Evolutionary conservation across 2,329 filamentous ascomycete genomes (phyloP).

Genomic region (Pseudocercospora ulei): DNA sequence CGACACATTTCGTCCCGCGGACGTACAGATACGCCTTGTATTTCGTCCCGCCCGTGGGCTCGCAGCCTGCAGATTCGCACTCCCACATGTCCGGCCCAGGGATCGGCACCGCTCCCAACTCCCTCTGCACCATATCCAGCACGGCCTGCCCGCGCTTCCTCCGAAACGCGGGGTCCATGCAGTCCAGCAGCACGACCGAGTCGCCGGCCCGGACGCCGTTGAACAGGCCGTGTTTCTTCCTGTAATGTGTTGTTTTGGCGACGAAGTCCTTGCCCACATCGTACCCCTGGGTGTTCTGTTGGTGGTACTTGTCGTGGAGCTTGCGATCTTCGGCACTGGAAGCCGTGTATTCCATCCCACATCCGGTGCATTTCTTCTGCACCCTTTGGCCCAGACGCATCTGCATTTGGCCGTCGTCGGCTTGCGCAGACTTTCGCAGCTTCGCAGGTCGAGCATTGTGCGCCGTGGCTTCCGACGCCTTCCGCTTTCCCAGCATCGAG

Average conservation of each 20-base stretch:
- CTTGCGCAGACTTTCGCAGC: constrained; percentile 25
- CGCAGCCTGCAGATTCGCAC: constrained; percentile 30
- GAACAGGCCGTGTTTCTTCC: constrained; percentile 14
- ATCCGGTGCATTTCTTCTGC: constrained; percentile 50
- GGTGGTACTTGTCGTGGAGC: constrained; percentile 56
- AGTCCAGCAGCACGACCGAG: constrained; percentile 50
- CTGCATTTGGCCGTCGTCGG: constrained; percentile 49
- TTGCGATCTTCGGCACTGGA: constrained; percentile 53
- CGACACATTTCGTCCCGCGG: constrained; percentile 52
- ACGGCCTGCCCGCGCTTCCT: constrained; percentile 47
- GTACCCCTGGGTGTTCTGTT: constrained; percentile 51
- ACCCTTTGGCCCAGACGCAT: constrained; percentile 50
- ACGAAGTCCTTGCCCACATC: constrained; percentile 52
- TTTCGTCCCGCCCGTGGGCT: constrained; percentile 34
- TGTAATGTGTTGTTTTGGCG: constrained; percentile 30
- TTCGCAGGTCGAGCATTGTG: constrained; percentile 33
- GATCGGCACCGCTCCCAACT: constrained; percentile 53
- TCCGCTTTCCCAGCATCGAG: constrained; percentile 30
- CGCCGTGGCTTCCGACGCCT: constrained; percentile 22
- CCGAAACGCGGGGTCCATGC: constrained; percentile 45
- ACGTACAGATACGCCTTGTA: constrained; percentile 56
- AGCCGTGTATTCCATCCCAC: constrained; percentile 58
- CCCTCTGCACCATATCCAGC: constrained; percentile 53
- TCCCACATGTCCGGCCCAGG: constrained; percentile 51
- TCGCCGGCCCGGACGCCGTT: constrained; percentile 33